Conservation (phyloP, 495 filamentous ascomycete genomes). For the Penicillium coffeae region DNA sequence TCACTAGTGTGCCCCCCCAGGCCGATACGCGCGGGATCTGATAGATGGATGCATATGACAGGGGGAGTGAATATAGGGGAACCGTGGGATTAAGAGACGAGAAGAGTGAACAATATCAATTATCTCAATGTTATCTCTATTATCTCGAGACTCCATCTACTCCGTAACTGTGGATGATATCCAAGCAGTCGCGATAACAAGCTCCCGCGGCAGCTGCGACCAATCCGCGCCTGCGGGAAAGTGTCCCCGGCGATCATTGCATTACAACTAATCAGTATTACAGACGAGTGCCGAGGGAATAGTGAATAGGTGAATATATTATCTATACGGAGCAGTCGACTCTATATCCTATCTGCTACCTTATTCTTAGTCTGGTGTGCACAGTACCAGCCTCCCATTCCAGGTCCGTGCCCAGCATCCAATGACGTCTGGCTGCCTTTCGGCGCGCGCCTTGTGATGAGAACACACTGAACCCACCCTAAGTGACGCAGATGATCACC, state of each 20-base stretch:
- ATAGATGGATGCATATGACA: neutral
- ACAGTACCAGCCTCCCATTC: slow-evolving; percentile 3
- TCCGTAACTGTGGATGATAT: no score
- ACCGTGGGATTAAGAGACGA: no score
- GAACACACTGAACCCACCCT: neutral
- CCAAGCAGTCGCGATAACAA: slow-evolving; percentile 2
- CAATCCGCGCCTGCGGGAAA: slow-evolving; percentile 1
- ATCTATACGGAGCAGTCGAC: no score
- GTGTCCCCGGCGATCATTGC: no score
- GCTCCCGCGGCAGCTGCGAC: slow-evolving; percentile 5
- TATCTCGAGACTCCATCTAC: no score
- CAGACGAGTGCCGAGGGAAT: no score
- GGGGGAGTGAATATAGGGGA: neutral
- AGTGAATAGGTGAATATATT: no score
- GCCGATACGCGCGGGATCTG: neutral
- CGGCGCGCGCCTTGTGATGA: slow-evolving; percentile 15
- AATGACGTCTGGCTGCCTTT: slow-evolving; percentile 6
- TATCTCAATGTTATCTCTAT: no score
- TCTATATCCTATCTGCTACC: no score
- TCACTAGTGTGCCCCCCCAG: slow-evolving; percentile 6
- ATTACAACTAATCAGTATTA: no score
- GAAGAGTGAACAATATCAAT: no score
- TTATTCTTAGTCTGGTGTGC: no score
- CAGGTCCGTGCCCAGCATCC: slow-evolving; percentile 18
- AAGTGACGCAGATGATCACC: slow-evolving; percentile 21